These are phyloP conservation scores for Candida jianshihensis DNA, from an alignment of 805 yeast species.

Conservation along the genomic window DNA sequence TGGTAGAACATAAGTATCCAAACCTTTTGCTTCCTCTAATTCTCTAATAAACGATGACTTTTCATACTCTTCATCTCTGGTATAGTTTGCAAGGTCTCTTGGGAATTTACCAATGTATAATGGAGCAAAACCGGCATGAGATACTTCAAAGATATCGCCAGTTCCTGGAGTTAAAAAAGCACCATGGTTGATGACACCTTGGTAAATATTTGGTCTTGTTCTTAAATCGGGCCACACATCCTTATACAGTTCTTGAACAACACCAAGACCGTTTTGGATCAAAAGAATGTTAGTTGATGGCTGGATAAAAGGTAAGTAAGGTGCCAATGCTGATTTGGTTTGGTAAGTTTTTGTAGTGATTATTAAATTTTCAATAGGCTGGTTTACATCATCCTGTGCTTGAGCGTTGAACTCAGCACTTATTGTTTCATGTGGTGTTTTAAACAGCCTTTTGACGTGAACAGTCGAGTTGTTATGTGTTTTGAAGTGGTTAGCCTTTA, in stretches of 20 bases:
- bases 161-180: slow-evolving; percentile 40
- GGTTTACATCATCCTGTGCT: slow-evolving; percentile 12
- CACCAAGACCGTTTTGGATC: slow-evolving; percentile 89
- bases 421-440: slow-evolving; percentile 7
- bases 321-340: slow-evolving; percentile 54
- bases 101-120: slow-evolving; percentile 56
- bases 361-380: slow-evolving; percentile 48
- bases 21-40: slow-evolving; percentile 21
- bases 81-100: slow-evolving; percentile 17
- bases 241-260: slow-evolving; percentile 46
- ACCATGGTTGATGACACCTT: slow-evolving; percentile 83
- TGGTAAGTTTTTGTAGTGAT: slow-evolving; percentile 79
- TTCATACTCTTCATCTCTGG: slow-evolving; percentile 4
- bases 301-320: slow-evolving; percentile 42
- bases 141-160: slow-evolving; percentile 33
- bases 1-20: slow-evolving; percentile 28
- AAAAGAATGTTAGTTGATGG: slow-evolving; percentile 55
- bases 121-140: slow-evolving; percentile 70
- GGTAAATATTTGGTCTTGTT: slow-evolving; percentile 53
- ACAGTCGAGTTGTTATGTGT: slow-evolving; percentile 11
- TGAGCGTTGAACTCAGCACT: slow-evolving; percentile 5
- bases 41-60: slow-evolving; percentile 20
- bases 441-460: slow-evolving; percentile 16
- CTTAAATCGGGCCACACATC: slow-evolving; percentile 45
- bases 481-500: slow-evolving; percentile 13